Base-by-base conservation (phyloP, 768 basidiomycete species). In the Phanerochaete sordida region DNA sequence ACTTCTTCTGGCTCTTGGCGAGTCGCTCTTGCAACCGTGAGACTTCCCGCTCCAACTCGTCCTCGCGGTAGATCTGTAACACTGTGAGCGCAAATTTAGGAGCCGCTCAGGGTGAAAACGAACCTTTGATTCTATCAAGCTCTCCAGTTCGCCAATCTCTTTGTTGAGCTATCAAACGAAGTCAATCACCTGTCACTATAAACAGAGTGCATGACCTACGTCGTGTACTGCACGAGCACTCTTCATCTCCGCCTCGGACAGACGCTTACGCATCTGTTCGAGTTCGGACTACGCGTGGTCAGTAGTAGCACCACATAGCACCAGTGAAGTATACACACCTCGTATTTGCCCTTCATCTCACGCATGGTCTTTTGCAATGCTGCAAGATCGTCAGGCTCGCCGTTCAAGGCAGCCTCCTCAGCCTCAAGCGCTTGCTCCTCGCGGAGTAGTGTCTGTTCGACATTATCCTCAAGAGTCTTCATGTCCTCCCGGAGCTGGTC, bases 121-220 rank as follows among this genome's bases (percentile, higher is more conserved):
- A 21, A 92, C 93, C 84, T 97, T 98, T 56, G 91, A 83, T 71
- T 99, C 96, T n/a, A 98, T 87, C 44, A 99, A 79, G 39, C 88
- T 82, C 73, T 98, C 96, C 21, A 98, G 81, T 70, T 98, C 95
- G 56, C 87, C 85, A 53, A 98, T 90, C 75, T 98, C 94, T 67
- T 93, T 91, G 74, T 92, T 89, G 61, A 95, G 81, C 92, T 95
- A 64, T 19, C 44, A 48, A 53, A 35, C 19, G 62, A 46, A 45
- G 53, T 59, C 49, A 64, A 56, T n/a, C 47, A n/a, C 26, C 30
- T 13, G 19, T 13, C 13, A 51, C 12, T 2, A 23, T 23, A 30
- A n/a, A 39, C 19, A 58, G 30, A 21, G 57, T 3, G 28, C 3
- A 24, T n/a, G 12, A 75, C 84, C 45, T 70, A 88, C 90, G 67